Evolutionary conservation across 2,329 filamentous ascomycete genomes (phyloP), one percentile per base, ranked within the genome.

Genomic region (Nemania sp.): DNA sequence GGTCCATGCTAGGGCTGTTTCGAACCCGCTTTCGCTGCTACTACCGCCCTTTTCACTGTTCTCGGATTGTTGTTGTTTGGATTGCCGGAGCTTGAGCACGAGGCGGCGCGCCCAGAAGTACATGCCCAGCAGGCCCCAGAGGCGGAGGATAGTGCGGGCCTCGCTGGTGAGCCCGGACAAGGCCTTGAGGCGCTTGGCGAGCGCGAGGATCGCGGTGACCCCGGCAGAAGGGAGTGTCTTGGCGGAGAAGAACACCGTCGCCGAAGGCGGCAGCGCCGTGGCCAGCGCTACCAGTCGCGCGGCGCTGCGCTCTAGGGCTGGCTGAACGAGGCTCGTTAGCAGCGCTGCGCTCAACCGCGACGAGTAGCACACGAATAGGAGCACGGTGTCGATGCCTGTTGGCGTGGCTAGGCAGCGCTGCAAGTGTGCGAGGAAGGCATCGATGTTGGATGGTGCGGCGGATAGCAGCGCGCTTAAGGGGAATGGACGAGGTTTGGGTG

Each of bases 101-200:
- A 86, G 74, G 49, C 68, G 70, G 58, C 82, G 79, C 14, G 78
- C 84, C 78, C 86, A 88, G 60, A 86, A 76, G 72, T 90, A 89
- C 70, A 96, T 77, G 45, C 85, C 85, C 67, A 96, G 65, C 64
- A 92, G 69, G 0, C 84, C 86, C 87, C 90, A 96, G 24, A 97
- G 78, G 0, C 91, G 81, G 58, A 82, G 75, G 68, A 92, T 90
- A 54, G 86, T 87, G 56, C 89, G 79, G 57, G 85, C 82, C 67
- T 94, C 89, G 62, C 79, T 80, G 41, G 94, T 77, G 48, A 93
- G 75, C 28, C 73, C 78, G 15, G 85, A 83, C 12, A 96, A 77
- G 12, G 74, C 79, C 72, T 76, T 80, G 67, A 90, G 75, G 64
- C 80, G 73, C 40, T 66, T 69, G 14, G 81, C 77, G 31, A 83